phyloP scores from a whole-genome alignment of 345 rosid species.

The Pistacia integerrima region DNA sequence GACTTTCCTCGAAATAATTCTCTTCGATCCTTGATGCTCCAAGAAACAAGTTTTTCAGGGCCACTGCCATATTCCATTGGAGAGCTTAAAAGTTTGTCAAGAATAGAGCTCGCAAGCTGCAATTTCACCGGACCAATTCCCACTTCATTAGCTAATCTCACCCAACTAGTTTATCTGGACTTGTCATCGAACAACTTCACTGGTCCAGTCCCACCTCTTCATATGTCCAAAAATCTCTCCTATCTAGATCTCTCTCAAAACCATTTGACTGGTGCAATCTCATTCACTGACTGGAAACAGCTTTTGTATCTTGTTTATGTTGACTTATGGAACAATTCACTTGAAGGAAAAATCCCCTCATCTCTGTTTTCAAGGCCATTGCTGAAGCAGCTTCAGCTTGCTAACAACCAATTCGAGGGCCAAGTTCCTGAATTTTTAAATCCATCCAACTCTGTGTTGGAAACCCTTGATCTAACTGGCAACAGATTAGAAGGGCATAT shows the following conservation, averaged over 20 bases:
- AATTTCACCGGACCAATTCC: constrained; percentile 37
- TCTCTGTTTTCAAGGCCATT: constrained; percentile 25
- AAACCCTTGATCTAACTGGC: constrained; percentile 41
- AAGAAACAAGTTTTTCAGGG: constrained; percentile 33
- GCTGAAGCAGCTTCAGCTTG: constrained; percentile 17
- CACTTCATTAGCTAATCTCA: constrained; percentile 22
- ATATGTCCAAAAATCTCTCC: constrained; percentile 21
- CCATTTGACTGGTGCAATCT: constrained; percentile 30
- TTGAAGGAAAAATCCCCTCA: constrained; percentile 36
- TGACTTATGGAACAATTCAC: constrained; percentile 30
- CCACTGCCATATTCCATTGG: constrained; percentile 39
- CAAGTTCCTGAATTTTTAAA: neutral
- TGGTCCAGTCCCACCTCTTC: constrained; percentile 38
- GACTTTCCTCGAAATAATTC: constrained; percentile 8
- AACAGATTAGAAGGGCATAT: constrained; percentile 42
- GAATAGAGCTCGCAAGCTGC: constrained; percentile 17
- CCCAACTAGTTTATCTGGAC: constrained; percentile 31
- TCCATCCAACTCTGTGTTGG: constrained; percentile 7
- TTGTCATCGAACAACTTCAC: constrained; percentile 35
- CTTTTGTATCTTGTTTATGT: constrained; percentile 31
- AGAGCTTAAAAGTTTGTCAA: constrained; percentile 19
- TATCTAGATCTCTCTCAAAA: constrained; percentile 34
- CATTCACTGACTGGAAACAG: constrained; percentile 27
- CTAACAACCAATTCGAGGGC: constrained; percentile 36
- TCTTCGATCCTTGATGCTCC: constrained; percentile 27